These are phyloP conservation scores for Centaurea solstitialis DNA, from an alignment of 129 eudicot species.

Conservation along the genomic window DNA sequence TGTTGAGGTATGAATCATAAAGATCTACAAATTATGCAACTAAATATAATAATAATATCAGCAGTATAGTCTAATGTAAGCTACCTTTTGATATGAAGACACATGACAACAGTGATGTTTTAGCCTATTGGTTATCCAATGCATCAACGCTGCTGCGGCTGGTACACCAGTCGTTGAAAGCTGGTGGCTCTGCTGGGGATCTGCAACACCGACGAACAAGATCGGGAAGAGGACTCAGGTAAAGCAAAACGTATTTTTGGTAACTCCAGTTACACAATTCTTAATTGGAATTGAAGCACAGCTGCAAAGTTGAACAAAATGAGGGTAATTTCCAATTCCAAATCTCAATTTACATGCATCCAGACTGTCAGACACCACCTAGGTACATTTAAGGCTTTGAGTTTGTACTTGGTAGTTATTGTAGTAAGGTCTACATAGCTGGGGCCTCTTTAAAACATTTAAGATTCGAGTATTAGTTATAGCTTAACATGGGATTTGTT, in stretches of 20 bases:
- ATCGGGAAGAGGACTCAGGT: constrained; percentile 96
- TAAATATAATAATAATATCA: constrained; percentile 7
- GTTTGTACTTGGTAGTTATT: neutral
- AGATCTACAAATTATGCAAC: constrained; percentile 3
- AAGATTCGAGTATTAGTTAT: neutral
- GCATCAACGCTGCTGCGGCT: constrained; percentile 76
- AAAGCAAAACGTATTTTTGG: constrained; percentile 7
- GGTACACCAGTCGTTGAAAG: constrained; percentile 78
- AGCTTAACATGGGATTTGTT: neutral
- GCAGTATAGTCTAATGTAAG: constrained; percentile 10
- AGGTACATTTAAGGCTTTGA: neutral
- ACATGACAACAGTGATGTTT: constrained; percentile 77
- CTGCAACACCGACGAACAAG: constrained; percentile 63
- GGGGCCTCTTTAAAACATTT: neutral
- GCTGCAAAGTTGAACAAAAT: neutral
- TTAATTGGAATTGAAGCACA: neutral
- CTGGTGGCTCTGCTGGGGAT: constrained; percentile 64
- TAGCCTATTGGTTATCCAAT: constrained; percentile 93
- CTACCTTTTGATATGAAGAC: constrained; percentile 46
- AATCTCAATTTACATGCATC: neutral
- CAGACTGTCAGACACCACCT: neutral
- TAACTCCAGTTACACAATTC: neutral
- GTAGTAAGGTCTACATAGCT: neutral
- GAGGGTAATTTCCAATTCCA: neutral
- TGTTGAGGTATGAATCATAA: constrained; percentile 66